Percentiles rank a stretch among this genome's conserved stretches.
Evolutionary conservation across 2,329 filamentous ascomycete species (phyloP).

Genomic region (Calonectria crousiana): DNA sequence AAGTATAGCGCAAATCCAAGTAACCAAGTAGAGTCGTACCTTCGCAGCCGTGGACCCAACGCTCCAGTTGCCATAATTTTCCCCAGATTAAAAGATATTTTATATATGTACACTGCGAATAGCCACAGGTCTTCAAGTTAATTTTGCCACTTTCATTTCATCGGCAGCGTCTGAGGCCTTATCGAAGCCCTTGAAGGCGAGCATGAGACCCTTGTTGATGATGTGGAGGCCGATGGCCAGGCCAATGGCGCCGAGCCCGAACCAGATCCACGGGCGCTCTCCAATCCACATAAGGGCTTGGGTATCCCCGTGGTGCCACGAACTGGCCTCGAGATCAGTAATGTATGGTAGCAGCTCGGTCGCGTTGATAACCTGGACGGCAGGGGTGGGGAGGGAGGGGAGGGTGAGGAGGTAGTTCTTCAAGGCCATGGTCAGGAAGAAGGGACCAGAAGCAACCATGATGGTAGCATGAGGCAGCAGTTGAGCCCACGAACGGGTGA

Average conservation of each 20-base stretch:
- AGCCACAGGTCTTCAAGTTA: conserved; percentile 28
- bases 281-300: conserved; percentile 61
- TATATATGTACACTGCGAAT: conserved; percentile 17
- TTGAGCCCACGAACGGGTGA: conserved; percentile 69
- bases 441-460: conserved; percentile 82
- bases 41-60: neutral
- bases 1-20: neutral
- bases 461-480: conserved; percentile 79
- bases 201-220: conserved; percentile 27
- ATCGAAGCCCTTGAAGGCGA: conserved; percentile 26
- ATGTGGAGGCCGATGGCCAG: conserved; percentile 19
- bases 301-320: conserved; percentile 60
- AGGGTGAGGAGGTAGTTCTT: conserved; percentile 75
- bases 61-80: neutral
- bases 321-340: conserved; percentile 51
- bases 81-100: neutral
- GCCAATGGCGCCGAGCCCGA: conserved; percentile 41
- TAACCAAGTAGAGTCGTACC: neutral
- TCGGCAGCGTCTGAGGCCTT: conserved; percentile 24
- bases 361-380: conserved; percentile 42
- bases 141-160: conserved; percentile 35
- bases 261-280: conserved; percentile 46
- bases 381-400: conserved; percentile 44
- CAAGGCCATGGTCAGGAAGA: conserved; percentile 82
- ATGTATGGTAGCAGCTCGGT: conserved; percentile 44